phyloP scores from a whole-genome alignment of 2,329 filamentous ascomycete genomes.

The Alternaria ventricosa region DNA sequence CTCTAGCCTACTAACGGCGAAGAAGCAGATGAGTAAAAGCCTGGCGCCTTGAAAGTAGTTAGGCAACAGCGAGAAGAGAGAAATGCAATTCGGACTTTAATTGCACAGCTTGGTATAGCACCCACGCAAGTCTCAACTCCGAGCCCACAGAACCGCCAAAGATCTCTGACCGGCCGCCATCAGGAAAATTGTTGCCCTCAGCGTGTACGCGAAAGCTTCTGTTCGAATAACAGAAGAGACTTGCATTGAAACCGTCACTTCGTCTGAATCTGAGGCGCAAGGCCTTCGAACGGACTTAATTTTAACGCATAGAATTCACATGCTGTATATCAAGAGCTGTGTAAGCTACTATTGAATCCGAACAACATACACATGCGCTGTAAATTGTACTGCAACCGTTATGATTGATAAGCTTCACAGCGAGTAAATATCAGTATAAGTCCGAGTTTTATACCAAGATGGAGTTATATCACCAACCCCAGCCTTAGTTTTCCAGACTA shows the following conservation, averaged over 20 bases:
- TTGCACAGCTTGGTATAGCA: background rate
- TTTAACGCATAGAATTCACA: background rate
- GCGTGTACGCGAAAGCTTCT: background rate
- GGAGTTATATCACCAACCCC: background rate
- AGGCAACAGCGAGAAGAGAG: background rate
- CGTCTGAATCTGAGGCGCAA: background rate
- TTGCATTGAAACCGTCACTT: background rate
- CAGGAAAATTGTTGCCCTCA: background rate
- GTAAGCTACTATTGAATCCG: background rate
- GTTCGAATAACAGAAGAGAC: background rate
- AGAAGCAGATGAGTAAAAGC: background rate
- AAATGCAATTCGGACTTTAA: background rate
- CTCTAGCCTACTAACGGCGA: background rate
- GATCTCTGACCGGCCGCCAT: background rate
- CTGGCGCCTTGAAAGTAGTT: background rate
- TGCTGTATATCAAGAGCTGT: background rate
- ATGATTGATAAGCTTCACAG: background rate
- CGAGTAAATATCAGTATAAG: background rate
- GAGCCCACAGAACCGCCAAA: background rate
- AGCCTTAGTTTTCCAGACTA: background rate
- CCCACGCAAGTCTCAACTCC: too few relatives aligned
- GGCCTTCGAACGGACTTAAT: background rate
- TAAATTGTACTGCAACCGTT: background rate
- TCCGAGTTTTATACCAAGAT: background rate
- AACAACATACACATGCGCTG: background rate